Conservation (phyloP, 1,284 basidiomycete species). For the Rhodotorula sp. region DNA sequence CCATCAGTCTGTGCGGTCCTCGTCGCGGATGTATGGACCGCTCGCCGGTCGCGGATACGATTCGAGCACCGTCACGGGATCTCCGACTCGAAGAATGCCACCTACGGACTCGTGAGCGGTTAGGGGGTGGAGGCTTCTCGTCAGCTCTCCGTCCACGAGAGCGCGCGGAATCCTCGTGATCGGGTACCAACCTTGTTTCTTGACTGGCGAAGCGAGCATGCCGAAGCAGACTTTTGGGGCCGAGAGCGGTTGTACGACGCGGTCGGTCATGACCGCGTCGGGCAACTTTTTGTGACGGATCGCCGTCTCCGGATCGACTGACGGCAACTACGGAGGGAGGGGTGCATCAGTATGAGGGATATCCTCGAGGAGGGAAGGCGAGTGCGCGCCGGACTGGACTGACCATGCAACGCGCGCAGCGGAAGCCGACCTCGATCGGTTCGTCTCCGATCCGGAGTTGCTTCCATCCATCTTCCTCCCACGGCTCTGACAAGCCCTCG, state of each 20-base stretch:
- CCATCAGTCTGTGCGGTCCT: constrained; percentile 5
- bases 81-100: constrained; percentile 16
- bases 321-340: constrained; percentile 11
- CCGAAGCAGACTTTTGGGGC: constrained; percentile 24
- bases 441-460: constrained; percentile 14
- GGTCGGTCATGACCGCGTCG: constrained; percentile 27
- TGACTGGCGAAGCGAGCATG: constrained; percentile 17
- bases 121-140: background rate
- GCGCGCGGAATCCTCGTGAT: background rate
- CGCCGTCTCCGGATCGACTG: constrained; percentile 22
- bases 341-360: background rate
- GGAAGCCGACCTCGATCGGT: constrained; percentile 18
- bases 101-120: background rate
- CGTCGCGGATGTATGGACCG: constrained; percentile 14
- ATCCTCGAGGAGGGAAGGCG: background rate
- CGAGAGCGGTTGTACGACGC: constrained; percentile 7
- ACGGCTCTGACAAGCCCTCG: constrained; percentile 7
- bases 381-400: background rate
- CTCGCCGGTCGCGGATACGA: constrained; percentile 8
- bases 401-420: constrained; percentile 25
- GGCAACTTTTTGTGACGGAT: constrained; percentile 27
- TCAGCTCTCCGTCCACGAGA: background rate
- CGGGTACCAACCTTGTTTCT: background rate
- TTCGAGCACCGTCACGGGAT: constrained; percentile 12
- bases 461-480: constrained; percentile 33